These are phyloP conservation scores for Pleurotus salmoneostramineus DNA, from an alignment of 768 basidiomycete genomes.

Conservation along the genomic window DNA sequence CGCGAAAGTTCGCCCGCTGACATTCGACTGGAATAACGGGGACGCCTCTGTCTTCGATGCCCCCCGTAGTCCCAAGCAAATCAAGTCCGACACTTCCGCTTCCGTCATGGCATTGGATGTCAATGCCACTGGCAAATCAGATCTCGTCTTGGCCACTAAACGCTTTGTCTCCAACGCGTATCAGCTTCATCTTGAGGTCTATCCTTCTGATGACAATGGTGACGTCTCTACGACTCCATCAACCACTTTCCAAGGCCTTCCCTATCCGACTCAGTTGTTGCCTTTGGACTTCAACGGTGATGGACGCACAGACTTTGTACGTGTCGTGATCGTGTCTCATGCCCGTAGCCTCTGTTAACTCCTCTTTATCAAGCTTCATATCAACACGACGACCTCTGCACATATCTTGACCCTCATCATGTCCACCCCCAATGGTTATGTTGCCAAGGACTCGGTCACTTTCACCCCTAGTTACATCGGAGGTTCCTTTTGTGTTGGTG, in stretches of 20 bases:
- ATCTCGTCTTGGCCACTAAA: not conserved
- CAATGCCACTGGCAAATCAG: not conserved
- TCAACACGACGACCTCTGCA: not conserved
- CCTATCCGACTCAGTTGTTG: not conserved
- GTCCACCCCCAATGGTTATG: not conserved
- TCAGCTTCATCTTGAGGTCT: conserved; percentile 7
- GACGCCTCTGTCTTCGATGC: conserved; percentile 6
- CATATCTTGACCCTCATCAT: not conserved
- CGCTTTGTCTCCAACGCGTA: not conserved
- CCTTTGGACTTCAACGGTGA: not conserved
- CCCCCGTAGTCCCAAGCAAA: not conserved
- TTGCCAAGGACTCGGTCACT: not conserved
- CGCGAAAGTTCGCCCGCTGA: not conserved
- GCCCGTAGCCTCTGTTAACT: too few species aligned
- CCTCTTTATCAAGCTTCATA: not conserved
- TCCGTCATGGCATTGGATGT: not conserved
- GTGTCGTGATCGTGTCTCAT: too few species aligned
- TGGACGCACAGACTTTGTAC: not conserved
- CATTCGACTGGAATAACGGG: conserved; percentile 9
- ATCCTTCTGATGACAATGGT: not conserved
- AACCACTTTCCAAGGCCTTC: not conserved
- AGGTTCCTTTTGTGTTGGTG: not conserved
- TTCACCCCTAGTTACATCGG: conserved; percentile 5
- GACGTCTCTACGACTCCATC: not conserved
- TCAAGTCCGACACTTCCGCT: not conserved